These are phyloP conservation scores for Nigrospora sphaerica DNA, from an alignment of 2,329 filamentous ascomycete species.

Conservation along the genomic window DNA sequence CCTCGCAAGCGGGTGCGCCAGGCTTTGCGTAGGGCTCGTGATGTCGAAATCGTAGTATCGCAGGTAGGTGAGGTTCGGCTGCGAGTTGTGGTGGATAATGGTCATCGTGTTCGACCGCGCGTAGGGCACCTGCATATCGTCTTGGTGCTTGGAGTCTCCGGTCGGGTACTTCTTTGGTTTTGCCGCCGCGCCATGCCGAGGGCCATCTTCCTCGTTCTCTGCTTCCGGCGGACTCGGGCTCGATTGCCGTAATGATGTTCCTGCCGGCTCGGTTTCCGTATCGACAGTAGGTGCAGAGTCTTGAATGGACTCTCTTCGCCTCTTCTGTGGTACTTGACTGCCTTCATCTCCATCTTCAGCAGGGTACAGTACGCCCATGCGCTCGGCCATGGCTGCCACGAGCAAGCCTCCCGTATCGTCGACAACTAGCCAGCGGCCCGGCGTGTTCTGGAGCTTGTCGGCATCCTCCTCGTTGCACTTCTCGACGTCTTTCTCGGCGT, in stretches of 20 bases:
- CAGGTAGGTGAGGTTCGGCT: slow-evolving; percentile 80
- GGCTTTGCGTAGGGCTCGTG: slow-evolving; percentile 52
- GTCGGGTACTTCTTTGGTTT: slow-evolving; percentile 6
- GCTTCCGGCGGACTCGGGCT: slow-evolving; percentile 4
- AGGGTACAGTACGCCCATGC: slow-evolving; percentile 72
- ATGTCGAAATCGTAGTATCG: slow-evolving; percentile 85
- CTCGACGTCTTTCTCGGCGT: slow-evolving; percentile 11
- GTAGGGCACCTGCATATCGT: slow-evolving; percentile 57
- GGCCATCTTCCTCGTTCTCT: slow-evolving; percentile 12
- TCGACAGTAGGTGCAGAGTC: neutral
- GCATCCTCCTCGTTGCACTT: slow-evolving; percentile 21
- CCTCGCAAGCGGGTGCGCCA: slow-evolving; percentile 69
- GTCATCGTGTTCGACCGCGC: slow-evolving; percentile 71
- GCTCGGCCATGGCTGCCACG: slow-evolving; percentile 77
- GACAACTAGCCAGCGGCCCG: slow-evolving; percentile 69
- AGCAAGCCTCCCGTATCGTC: slow-evolving; percentile 83
- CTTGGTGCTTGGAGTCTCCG: slow-evolving; percentile 7
- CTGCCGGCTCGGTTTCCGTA: slow-evolving; percentile 4
- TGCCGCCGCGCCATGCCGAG: slow-evolving; percentile 3
- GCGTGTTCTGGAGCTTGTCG: slow-evolving; percentile 12
- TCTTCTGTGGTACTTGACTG: neutral
- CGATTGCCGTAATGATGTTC: neutral
- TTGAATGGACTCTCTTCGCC: neutral
- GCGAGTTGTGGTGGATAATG: slow-evolving; percentile 71
- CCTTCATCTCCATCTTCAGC: slow-evolving; percentile 15